Evolutionary conservation across 1,284 basidiomycete genomes (phyloP), one percentile per base, ranked within the genome.

Genomic region (Trametes hirsuta): DNA sequence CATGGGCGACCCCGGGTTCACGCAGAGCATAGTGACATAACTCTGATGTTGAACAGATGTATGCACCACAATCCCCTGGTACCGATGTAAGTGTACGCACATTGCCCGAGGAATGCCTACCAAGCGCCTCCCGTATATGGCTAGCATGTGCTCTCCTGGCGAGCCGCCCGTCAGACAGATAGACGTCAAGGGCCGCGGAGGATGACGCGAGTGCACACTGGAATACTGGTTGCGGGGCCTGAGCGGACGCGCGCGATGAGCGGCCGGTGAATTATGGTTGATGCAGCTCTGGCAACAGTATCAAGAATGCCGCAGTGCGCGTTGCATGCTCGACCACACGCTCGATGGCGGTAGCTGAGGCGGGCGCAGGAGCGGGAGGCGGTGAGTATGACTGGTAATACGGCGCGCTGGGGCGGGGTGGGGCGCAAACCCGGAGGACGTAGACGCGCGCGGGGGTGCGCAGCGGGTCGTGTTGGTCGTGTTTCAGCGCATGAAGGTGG

Each of bases 201-300:
- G 30, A 30, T 30, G 30, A 8, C 8, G 8, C 5, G 30, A 30
- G 30, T 30, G 30, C 30, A 8, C 30, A 8, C 30, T 30, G 30
- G 30, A 8, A 30, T 30, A 30, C 30, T 30, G 30, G 30, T 8
- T 8, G 30, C 8, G 8, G 30, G 8, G 30, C 30, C 5, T 88
- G 80, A 2, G 84, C 87, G 21, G 85, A 8, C 69, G 48, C 91
- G 73, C 1, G 83, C 79, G 6, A 84, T 85, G 8, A 79, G 62
- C 1, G 89, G 88, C 0, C 90, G 74, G 12, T 90, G 65, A 18
- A 89, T 71, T 68, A 89, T 75, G 70, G 88, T 87, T 0, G 84
- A 88, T 18, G 86, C 62, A 10, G 80, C 78, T 15, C 82, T 40
- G 39, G 39, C 78, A 42, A 85, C 30, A 30, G 30, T 30, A 30